Evolutionary conservation across 148 eudicot species (phyloP).

Genomic region (Silene latifolia): DNA sequence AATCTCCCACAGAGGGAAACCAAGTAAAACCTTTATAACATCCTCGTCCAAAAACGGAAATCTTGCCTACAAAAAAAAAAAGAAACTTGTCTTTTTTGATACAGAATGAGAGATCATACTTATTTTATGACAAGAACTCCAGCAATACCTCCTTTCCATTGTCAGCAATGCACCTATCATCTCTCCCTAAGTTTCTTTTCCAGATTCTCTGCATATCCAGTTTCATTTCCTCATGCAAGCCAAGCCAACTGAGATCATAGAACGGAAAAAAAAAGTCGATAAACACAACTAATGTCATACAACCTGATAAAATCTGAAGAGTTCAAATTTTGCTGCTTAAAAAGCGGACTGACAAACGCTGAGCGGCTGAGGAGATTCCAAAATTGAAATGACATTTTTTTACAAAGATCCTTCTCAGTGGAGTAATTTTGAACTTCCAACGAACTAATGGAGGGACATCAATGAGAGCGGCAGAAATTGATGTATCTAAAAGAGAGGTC

Average conservation of each 20-base stretch:
- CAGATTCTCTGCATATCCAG: slow-evolving; percentile 97
- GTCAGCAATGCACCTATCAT: slow-evolving; percentile 97
- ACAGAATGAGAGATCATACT: slow-evolving; percentile 1
- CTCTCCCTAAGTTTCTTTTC: slow-evolving; percentile 99
- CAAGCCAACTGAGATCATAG: slow-evolving; percentile 69
- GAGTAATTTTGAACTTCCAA: not conserved
- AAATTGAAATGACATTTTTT: not conserved
- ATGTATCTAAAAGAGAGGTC: too few relatives aligned
- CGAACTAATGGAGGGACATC: not conserved
- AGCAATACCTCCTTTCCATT: slow-evolving; percentile 82
- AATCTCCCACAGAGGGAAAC: slow-evolving; percentile 85
- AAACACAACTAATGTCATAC: slow-evolving; percentile 1
- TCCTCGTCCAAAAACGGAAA: slow-evolving; percentile 97
- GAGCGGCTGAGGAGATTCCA: not conserved
- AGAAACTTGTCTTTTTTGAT: slow-evolving; percentile 11
- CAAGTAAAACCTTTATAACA: slow-evolving; percentile 69
- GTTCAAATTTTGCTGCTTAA: not conserved
- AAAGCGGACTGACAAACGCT: not conserved
- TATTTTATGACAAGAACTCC: slow-evolving; percentile 1
- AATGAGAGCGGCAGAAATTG: too few relatives aligned
- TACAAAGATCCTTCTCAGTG: not conserved
- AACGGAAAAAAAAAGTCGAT: not conserved
- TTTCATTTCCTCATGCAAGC: slow-evolving; percentile 89
- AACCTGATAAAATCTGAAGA: too few relatives aligned
- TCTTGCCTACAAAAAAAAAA: slow-evolving; percentile 56